Base-by-base conservation (phyloP, 2,329 filamentous ascomycete species). In the Atkinsonella hypoxylon region DNA sequence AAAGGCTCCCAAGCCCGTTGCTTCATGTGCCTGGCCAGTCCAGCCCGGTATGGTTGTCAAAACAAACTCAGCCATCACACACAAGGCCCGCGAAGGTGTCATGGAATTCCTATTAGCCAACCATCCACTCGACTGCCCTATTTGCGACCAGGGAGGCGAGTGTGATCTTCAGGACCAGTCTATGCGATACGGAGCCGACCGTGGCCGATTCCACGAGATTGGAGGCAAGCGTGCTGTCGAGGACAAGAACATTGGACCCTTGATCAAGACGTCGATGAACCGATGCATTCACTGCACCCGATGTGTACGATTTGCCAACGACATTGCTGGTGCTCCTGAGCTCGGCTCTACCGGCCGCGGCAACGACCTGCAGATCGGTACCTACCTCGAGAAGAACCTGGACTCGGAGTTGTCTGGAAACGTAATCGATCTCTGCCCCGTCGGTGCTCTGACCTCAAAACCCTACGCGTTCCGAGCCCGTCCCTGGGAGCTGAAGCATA, bases 211-310 rank as follows among this genome's bases (percentile, higher is more conserved):
- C 75, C 93, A 98, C 73, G 93, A 98, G 71, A 72, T 94, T 64
- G 83, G 81, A 51, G 93, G 93, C 71, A 98, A 98, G 80, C 87
- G 93, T 75, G 93, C 89, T 26, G 90, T 96, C 39, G 93, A 98
- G 74, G 93, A 98, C 72, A 98, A 98, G 80, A 97, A 98, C 70
- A 96, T 98, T 63, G 93, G 93, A 36, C 93, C 93, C 49, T 71
- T 98, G 59, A 87, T 98, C 73, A 98, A 98, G 81, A 98, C 93
- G 3, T 98, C 93, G 47, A 98, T 98, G 93, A 98, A 98, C 78
- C 82, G 93, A 67, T 98, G 93, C 71, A 98, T 98, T 64, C 93
- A 98, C 76, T 98, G 93, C 78, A 98, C 93, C 56, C 83, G 93
- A 64, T 98, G 93, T 72, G 82, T 98, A 61, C 89, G 93, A 65